phyloP scores from a whole-genome alignment of 352 stramenopile species.

The Albugo laibachii region DNA sequence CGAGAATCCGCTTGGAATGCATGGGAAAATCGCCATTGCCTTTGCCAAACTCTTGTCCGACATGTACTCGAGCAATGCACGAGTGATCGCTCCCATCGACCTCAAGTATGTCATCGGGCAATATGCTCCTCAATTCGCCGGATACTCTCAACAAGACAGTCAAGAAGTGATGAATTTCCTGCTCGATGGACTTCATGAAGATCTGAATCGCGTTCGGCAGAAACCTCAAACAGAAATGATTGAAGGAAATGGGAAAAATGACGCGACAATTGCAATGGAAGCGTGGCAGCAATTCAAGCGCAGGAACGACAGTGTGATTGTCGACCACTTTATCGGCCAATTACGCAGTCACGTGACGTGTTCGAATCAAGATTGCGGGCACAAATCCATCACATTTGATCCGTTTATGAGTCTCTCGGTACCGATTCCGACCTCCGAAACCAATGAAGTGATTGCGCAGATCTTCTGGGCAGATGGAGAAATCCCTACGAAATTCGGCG shows the following conservation, averaged over 20 bases:
- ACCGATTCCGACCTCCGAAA: constrained; percentile 61
- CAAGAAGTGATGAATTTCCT: constrained; percentile 87
- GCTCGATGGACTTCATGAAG: constrained; percentile 82
- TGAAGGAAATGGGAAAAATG: constrained; percentile 41
- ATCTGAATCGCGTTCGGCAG: constrained; percentile 70
- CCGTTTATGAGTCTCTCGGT: constrained; percentile 81
- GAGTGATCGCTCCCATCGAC: constrained; percentile 43
- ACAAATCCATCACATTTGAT: constrained; percentile 78
- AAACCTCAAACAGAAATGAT: constrained; percentile 68
- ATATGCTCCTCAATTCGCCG: constrained; percentile 77
- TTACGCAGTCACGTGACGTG: constrained; percentile 77
- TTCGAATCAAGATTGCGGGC: constrained; percentile 38
- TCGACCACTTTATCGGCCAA: constrained; percentile 82
- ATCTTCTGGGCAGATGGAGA: constrained; percentile 49
- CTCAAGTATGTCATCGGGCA: constrained; percentile 74
- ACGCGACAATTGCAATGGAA: constrained; percentile 45
- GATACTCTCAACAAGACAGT: constrained; percentile 81
- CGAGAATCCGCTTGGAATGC: constrained; percentile 87
- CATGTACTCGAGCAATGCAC: constrained; percentile 74
- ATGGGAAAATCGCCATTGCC: constrained; percentile 86
- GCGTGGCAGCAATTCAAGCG: constrained; percentile 74
- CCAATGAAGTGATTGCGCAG: constrained; percentile 27
- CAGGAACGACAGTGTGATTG: constrained; percentile 83
- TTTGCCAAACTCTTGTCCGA: constrained; percentile 88
- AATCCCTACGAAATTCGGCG: constrained; percentile 57